Conservation (phyloP, 2,329 filamentous ascomycete genomes). For the Escovopsis sp. region DNA sequence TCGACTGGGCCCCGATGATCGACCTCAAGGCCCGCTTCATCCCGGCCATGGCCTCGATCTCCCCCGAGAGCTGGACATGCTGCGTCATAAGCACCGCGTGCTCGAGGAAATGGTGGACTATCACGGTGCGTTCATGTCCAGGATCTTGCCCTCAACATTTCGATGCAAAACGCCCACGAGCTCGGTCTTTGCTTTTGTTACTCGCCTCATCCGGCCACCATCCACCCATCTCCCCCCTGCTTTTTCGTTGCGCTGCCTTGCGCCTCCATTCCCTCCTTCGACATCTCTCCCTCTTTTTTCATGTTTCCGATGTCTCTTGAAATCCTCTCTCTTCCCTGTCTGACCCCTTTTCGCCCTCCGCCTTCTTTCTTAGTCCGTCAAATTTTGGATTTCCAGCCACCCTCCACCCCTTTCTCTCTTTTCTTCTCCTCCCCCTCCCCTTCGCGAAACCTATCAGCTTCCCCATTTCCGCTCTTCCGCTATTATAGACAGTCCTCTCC, state of each 20-base stretch:
- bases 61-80: slow-evolving; percentile 36
- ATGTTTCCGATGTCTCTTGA: no score
- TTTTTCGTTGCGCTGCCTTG: slow-evolving; percentile 2
- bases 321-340: not conserved
- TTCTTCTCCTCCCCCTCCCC: not conserved
- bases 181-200: slow-evolving; percentile 1
- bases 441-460: not conserved
- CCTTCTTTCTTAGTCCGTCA: no score
- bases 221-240: slow-evolving; percentile 1
- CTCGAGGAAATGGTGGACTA: slow-evolving; percentile 33
- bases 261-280: not conserved
- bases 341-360: not conserved
- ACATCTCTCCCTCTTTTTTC: not conserved
- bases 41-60: slow-evolving; percentile 26
- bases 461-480: not conserved
- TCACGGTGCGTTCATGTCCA: slow-evolving; percentile 25
- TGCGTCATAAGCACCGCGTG: slow-evolving; percentile 38
- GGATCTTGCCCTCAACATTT: not conserved
- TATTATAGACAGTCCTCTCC: not conserved
- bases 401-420: not conserved
- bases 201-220: slow-evolving; percentile 3
- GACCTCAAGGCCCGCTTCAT: no score
- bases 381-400: no score
- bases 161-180: not conserved
- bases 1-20: no score